phyloP scores from a whole-genome alignment of 257 asterid species.

The Forsythia viridissima region DNA sequence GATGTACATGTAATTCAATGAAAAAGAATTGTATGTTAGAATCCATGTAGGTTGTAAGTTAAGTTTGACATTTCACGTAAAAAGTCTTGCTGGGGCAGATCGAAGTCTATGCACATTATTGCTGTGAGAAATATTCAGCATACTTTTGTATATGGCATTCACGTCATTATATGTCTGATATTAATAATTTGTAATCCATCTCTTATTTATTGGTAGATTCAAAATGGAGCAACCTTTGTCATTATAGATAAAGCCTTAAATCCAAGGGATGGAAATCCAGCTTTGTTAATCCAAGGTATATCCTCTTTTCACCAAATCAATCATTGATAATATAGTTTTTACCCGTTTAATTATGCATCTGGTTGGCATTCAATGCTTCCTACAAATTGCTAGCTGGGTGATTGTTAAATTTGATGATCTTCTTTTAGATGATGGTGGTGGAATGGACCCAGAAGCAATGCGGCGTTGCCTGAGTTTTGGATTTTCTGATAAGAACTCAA shows the following conservation, averaged over 20 bases:
- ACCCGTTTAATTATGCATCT: conserved; percentile 11
- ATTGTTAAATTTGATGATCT: conserved; percentile 28
- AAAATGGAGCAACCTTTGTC: conserved; percentile 76
- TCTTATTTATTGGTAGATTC: conserved; percentile 53
- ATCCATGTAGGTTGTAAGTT: neutral
- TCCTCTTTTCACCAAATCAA: conserved; percentile 16
- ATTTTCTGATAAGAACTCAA: conserved; percentile 79
- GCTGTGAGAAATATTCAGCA: neutral
- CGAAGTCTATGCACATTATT: neutral
- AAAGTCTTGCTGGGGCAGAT: conserved; percentile 14
- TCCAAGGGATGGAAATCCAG: conserved; percentile 76
- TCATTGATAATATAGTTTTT: neutral
- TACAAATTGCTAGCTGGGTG: conserved; percentile 11
- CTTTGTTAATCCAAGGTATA: conserved; percentile 83
- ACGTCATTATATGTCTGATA: conserved; percentile 24
- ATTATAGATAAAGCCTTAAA: conserved; percentile 58
- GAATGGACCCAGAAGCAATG: conserved; percentile 87
- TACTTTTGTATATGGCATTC: conserved; percentile 8
- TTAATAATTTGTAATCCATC: conserved; percentile 24
- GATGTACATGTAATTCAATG: neutral
- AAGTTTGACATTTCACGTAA: conserved; percentile 13
- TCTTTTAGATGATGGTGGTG: conserved; percentile 86
- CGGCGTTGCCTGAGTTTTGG: conserved; percentile 88
- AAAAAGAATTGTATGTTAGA: conserved; percentile 3
- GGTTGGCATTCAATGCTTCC: conserved; percentile 22